phyloP scores from a whole-genome alignment of 306 rosid species.

The Citrullus amarus region DNA sequence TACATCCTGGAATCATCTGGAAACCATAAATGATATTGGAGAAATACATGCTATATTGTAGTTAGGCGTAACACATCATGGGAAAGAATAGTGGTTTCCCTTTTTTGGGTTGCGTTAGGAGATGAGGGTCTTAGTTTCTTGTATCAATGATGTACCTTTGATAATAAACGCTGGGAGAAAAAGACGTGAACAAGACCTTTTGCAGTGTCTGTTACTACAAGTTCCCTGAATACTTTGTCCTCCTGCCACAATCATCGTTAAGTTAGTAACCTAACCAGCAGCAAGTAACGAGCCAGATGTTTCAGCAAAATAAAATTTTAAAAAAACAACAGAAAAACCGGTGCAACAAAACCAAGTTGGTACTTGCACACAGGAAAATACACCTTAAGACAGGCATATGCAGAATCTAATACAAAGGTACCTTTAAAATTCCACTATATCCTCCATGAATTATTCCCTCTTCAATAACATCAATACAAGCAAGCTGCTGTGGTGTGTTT shows the following conservation, averaged over 20 bases:
- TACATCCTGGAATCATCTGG: background rate
- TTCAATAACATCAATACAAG: slow-evolving; percentile 79
- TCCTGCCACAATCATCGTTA: slow-evolving; percentile 46
- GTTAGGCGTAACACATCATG: background rate
- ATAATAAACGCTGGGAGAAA: slow-evolving; percentile 75
- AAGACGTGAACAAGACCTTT: slow-evolving; percentile 78
- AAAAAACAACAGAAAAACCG: background rate
- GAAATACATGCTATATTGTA: background rate
- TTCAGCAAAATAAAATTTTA: background rate
- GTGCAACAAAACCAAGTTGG: background rate
- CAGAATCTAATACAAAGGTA: slow-evolving; percentile 19
- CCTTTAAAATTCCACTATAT: slow-evolving; percentile 83
- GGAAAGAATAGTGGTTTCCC: background rate
- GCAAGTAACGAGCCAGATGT: slow-evolving; percentile 9
- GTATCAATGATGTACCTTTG: slow-evolving; percentile 49
- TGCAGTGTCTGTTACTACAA: slow-evolving; percentile 62
- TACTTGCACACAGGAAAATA: slow-evolving; percentile 9
- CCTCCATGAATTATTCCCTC: slow-evolving; percentile 90
- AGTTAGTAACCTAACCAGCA: background rate
- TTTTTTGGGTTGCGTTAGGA: background rate
- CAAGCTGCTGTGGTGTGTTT: slow-evolving; percentile 86
- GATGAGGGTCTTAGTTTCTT: slow-evolving; percentile 12
- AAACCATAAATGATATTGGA: background rate
- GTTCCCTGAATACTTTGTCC: slow-evolving; percentile 52
- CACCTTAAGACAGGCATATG: background rate